phyloP scores from a whole-genome alignment of 106 monocot species.

The Agapanthus africanus region DNA sequence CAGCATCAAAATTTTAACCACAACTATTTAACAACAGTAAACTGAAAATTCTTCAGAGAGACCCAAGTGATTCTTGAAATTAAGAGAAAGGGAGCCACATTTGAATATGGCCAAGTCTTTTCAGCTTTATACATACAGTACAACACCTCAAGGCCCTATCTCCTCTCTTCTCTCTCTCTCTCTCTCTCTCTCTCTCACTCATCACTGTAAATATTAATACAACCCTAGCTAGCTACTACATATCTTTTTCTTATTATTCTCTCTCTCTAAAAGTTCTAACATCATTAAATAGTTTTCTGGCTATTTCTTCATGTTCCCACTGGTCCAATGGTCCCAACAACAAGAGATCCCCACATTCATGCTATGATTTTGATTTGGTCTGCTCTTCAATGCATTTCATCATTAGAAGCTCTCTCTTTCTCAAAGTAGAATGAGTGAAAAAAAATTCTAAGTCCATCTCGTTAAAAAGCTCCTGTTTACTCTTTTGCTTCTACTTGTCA shows the following conservation, averaged over 20 bases:
- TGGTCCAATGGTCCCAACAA: neutral
- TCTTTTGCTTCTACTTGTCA: neutral
- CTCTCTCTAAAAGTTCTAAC: neutral
- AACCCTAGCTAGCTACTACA: neutral
- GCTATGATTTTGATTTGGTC: neutral
- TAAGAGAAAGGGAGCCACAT: neutral
- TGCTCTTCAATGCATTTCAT: neutral
- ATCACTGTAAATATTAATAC: neutral
- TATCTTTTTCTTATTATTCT: neutral
- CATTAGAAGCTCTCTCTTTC: neutral
- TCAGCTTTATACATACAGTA: slow-evolving; percentile 12
- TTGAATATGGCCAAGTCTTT: neutral
- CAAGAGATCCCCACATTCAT: slow-evolving; percentile 6
- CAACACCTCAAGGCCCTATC: neutral
- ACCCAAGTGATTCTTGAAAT: too few relatives aligned
- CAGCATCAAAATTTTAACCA: too few relatives aligned
- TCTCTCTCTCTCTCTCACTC: slow-evolving; percentile 9
- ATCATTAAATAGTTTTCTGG: neutral
- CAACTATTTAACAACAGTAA: neutral
- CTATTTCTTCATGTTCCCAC: slow-evolving; percentile 4
- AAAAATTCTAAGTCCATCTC: neutral
- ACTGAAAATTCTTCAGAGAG: neutral
- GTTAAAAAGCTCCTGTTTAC: neutral
- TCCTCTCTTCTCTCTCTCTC: slow-evolving; percentile 6
- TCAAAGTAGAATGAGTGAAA: neutral